phyloP scores from a whole-genome alignment of 2,329 filamentous ascomycete species.

The Neurospora sp. region DNA sequence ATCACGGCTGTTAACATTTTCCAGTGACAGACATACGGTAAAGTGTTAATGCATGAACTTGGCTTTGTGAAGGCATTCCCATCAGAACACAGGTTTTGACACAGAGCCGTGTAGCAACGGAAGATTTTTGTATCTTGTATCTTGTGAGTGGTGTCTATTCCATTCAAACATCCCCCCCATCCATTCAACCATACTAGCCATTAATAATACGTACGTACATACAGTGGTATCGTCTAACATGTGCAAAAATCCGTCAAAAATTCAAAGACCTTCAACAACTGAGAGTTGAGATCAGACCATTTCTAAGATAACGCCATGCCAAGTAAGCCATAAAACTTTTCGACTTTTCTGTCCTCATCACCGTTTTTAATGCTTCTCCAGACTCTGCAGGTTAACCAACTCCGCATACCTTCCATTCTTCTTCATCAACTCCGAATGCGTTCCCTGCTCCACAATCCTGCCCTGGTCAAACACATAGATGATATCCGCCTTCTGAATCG shows the following conservation, averaged over 20 bases:
- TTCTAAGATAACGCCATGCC: neutral
- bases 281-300: neutral
- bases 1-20: neutral
- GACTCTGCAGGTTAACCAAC: slow-evolving; percentile 69
- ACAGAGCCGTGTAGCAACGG: neutral
- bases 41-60: neutral
- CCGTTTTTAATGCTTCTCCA: slow-evolving; percentile 44
- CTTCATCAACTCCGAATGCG: slow-evolving; percentile 63
- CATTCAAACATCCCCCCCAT: neutral
- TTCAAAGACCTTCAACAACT: neutral
- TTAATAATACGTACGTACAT: neutral
- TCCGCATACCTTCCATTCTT: slow-evolving; percentile 66
- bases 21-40: rapidly evolving
- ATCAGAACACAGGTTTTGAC: neutral
- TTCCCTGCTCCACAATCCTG: slow-evolving; percentile 74
- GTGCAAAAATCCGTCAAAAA: neutral
- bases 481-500: slow-evolving; percentile 87
- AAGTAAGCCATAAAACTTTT: neutral
- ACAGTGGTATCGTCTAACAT: neutral
- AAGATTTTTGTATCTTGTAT: neutral
- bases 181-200: neutral
- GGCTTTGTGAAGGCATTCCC: neutral
- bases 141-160: neutral
- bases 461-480: slow-evolving; percentile 97
- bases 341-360: neutral